These are phyloP conservation scores for Tricholoma matsutake DNA, from an alignment of 768 basidiomycete genomes.

Conservation along the genomic window DNA sequence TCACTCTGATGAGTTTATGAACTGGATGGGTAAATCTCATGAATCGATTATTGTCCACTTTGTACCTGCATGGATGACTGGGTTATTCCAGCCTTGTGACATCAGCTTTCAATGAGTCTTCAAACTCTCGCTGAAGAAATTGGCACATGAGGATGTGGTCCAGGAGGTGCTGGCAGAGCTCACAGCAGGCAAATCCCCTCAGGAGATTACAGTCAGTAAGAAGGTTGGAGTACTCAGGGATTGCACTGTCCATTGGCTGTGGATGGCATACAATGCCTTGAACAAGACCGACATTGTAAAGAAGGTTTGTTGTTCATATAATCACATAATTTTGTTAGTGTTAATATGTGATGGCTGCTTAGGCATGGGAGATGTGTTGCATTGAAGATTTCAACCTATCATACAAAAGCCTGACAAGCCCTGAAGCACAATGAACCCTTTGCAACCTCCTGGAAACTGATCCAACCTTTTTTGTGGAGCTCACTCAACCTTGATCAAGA, in stretches of 20 bases:
- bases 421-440: background rate
- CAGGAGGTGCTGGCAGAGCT: background rate
- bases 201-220: background rate
- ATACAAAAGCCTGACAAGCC: background rate
- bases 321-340: background rate
- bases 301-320: background rate
- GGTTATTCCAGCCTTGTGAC: constrained; percentile 1
- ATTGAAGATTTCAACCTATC: background rate
- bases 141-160: background rate
- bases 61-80: background rate
- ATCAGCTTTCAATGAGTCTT: background rate
- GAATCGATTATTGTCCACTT: background rate
- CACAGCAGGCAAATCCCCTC: background rate
- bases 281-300: background rate
- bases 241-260: background rate
- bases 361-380: background rate
- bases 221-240: background rate
- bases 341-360: background rate
- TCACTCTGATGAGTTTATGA: constrained; percentile 11
- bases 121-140: background rate
- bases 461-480: background rate
- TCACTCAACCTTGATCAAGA: background rate
- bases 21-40: constrained; percentile 7
- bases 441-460: background rate
- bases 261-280: background rate